Evolutionary conservation across 2,329 filamentous ascomycete genomes (phyloP), one percentile per base, ranked within the genome.

Genomic region (Exophiala oligosperma): DNA sequence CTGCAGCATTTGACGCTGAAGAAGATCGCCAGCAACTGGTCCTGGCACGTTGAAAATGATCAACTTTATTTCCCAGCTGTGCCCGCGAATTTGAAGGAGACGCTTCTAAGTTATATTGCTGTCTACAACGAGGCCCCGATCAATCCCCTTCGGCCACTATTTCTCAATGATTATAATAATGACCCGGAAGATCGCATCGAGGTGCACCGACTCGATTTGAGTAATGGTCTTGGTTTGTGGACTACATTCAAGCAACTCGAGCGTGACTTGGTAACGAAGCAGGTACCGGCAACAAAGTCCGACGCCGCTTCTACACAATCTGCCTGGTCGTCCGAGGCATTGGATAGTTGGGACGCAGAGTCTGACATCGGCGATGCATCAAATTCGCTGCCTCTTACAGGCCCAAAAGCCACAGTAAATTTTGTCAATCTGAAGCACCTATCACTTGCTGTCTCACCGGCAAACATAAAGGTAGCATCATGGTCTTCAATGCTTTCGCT

Each of bases 351-450:
- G 77, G 77, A 79, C 51, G 71, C 73, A 12, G 60, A 66, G 4
- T 59, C 68, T 32, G 61, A 61, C 40, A 32, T 37, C 35, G 49
- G 54, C 35, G 53, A 54, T 23, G 47, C 37, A 14, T 43, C n/a
- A 17, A 37, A 12, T 9, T 35, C 41, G 11, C 23, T 40, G 1
- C 40, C 57, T 29, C 46, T 12, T 23, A 54, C 23, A 51, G 49
- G 41, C 17, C 61, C 57, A 21, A 54, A 51, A 29, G 40, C 37
- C n/a, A 62, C 21, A 44, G 63, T 40, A 57, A 62, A 9, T 11
- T 85, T 86, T 66, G 66, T 74, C 3, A 77, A 80, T 44, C 74
- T 88, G 23, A 83, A 79, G 35, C 82, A 81, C 56, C 74, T 87
- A 5, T 86, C 82, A 2, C 76, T 87, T 1, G 81, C 83, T 1